Conservation (phyloP, 768 basidiomycete genomes). For the Filobasidium floriforme region DNA sequence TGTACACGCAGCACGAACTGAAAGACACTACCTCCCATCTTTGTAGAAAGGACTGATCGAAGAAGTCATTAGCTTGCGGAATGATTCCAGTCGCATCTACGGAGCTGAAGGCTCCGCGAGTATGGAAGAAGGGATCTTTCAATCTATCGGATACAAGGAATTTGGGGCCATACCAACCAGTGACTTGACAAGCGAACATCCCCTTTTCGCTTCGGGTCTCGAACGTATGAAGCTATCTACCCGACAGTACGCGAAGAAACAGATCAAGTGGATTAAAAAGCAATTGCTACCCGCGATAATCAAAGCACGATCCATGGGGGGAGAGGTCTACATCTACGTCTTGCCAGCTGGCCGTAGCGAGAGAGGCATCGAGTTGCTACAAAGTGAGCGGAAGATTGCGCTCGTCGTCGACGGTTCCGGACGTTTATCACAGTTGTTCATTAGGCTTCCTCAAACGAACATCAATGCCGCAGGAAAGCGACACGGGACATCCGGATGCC, state of each 20-base stretch:
- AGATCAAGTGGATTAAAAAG: constrained; percentile 84
- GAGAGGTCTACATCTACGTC: constrained; percentile 34
- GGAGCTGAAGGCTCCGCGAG: constrained; percentile 27
- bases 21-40: neutral
- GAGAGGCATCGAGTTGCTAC: constrained; percentile 59
- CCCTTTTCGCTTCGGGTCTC: constrained; percentile 54
- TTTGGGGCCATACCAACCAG: constrained; percentile 59
- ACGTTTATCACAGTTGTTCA: constrained; percentile 50
- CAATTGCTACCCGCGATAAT: constrained; percentile 71
- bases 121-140: constrained; percentile 67
- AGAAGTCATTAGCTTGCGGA: constrained; percentile 61
- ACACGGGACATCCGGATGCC: constrained; percentile 29
- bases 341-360: constrained; percentile 52
- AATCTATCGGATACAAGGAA: constrained; percentile 93
- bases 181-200: constrained; percentile 25
- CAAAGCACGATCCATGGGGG: constrained; percentile 45
- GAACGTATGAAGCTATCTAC: constrained; percentile 80
- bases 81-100: constrained; percentile 32
- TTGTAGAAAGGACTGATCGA: constrained; percentile 65
- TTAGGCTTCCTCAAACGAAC: constrained; percentile 55
- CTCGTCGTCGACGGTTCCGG: neutral
- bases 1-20: too few relatives aligned
- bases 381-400: constrained; percentile 16
- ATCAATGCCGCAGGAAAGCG: constrained; percentile 54
- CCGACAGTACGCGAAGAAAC: constrained; percentile 80